Percentiles rank a stretch among this genome's conserved stretches.
Conservation (phyloP, 306 rosid species). For the Myrica gale region DNA sequence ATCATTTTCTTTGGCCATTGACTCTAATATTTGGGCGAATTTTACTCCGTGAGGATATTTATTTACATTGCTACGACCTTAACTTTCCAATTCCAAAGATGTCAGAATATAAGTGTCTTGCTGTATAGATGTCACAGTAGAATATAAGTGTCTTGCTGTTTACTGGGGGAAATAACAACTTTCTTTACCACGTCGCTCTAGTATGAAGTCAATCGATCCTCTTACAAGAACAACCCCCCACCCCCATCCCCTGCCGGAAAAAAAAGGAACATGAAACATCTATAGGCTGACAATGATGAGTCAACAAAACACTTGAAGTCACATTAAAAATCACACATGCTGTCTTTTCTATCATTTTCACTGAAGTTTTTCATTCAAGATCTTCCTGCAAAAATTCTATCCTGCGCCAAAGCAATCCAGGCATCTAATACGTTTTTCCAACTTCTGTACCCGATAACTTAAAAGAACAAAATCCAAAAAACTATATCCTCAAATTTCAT, state of each 20-base stretch:
- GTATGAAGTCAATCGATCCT: too few species aligned
- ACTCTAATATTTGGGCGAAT: background rate
- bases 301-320: too few species aligned
- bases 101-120: background rate
- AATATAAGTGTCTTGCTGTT: too few species aligned
- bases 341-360: background rate
- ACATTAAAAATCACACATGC: too few species aligned
- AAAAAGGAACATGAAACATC: too few species aligned
- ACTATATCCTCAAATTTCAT: background rate
- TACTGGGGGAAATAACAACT: too few species aligned
- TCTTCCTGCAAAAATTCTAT: background rate
- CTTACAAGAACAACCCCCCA: too few species aligned
- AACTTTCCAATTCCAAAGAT: background rate
- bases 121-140: background rate
- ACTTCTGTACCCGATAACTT: background rate
- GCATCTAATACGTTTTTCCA: background rate
- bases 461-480: background rate
- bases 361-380: too few species aligned
- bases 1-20: background rate
- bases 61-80: background rate
- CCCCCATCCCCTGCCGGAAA: too few species aligned
- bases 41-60: too few species aligned
- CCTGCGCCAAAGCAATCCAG: background rate
- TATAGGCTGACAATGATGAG: too few species aligned
- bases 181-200: too few species aligned